Base-by-base conservation (phyloP, 345 rosid genomes). In the Hypericum androsaemum region DNA sequence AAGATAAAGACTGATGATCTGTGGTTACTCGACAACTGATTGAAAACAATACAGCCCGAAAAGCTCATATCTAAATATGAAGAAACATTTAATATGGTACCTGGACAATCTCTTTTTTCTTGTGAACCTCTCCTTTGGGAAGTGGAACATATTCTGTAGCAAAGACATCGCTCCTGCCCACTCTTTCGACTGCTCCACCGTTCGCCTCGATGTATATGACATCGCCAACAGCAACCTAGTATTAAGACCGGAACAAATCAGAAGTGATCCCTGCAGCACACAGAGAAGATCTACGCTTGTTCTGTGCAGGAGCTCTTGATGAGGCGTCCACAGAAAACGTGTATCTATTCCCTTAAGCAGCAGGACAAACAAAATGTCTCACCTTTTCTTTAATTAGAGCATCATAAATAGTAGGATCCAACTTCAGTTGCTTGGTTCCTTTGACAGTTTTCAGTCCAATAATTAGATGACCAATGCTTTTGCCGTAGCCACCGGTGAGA, bases 51-150 rank as follows among this genome's bases (percentile, higher is more conserved):
- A 4, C 32, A 22, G 4, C 32, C 32, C 32, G n/a, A 22, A 22
- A 22, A 22, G 32, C 4, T 22, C 32, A 22, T 22, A 22, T 22
- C 32, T 1, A 22, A 22, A 22, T 22, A 22, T n/a, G 32, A 22
- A 1, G 32, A 22, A 22, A 22, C 32, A 22, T 22, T 22, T 22
- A 22, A 22, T 22, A 50, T n/a, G 54, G 51, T 48, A 92, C 98
- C 98, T 92, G 98, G 68, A 92, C 98, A 43, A 92, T 92, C 78
- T 88, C 98, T 72, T 92, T 92, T 80, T 85, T 92, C 65, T 92
- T 92, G 78, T 86, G 95, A 64, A 92, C 98, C 63, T 92, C 98
- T 55, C 98, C 98, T 74, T 92, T 88, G 6, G 98, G 98, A 58
- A 92, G 89, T 4, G 98, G 98, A 57, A 92, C 97, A 55, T 92